These are phyloP conservation scores for Cercospora zeae-maydis DNA, from an alignment of 2,329 filamentous ascomycete genomes.

Conservation along the genomic window DNA sequence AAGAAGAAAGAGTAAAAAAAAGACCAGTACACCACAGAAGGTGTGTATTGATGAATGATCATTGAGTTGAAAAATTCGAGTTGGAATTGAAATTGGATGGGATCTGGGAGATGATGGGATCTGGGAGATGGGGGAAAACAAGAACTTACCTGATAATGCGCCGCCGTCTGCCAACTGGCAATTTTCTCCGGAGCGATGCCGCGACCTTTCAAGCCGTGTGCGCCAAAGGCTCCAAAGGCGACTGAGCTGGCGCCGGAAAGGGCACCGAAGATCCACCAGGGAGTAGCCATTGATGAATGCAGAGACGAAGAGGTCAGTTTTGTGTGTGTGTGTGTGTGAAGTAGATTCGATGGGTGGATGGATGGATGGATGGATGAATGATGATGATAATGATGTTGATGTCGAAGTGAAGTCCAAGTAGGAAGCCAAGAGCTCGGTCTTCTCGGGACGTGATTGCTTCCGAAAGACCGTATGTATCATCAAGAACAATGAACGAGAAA, in stretches of 20 bases:
- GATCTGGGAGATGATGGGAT: no score
- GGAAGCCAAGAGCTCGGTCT: not conserved
- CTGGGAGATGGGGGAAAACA: no score
- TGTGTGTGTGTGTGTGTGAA: not conserved
- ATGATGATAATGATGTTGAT: no score
- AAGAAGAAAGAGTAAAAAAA: no score
- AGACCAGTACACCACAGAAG: no score
- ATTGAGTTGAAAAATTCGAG: no score
- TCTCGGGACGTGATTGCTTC: not conserved
- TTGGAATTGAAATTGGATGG: no score
- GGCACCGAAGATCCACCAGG: slow-evolving; percentile 61
- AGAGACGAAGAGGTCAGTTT: not conserved
- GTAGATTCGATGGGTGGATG: not conserved
- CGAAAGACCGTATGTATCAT: not conserved
- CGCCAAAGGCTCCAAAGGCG: slow-evolving; percentile 62
- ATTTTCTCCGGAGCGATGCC: slow-evolving; percentile 58
- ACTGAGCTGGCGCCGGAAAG: slow-evolving; percentile 61
- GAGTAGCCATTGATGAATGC: slow-evolving; percentile 15
- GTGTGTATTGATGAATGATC: no score
- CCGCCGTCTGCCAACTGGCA: slow-evolving; percentile 61
- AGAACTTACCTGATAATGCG: slow-evolving; percentile 60
- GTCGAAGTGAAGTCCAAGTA: not conserved
- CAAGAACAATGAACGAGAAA: not conserved
- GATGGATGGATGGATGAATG: not conserved
- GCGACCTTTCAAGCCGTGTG: slow-evolving; percentile 61